These are phyloP conservation scores for Pyricularia pennisetigena DNA, from an alignment of 2,329 filamentous ascomycete species.

Conservation along the genomic window DNA sequence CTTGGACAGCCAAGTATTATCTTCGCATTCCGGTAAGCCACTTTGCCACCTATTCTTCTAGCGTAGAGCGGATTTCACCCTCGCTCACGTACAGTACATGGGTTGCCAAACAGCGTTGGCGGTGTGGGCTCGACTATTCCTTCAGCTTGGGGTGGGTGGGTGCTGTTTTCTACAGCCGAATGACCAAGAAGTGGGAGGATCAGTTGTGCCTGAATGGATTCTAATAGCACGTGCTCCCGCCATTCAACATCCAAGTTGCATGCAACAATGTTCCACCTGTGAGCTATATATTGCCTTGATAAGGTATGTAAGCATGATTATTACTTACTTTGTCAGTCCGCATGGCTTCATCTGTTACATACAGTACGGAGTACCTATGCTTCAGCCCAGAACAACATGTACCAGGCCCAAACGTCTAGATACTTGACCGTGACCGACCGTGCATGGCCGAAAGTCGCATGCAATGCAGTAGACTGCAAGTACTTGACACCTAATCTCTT, in stretches of 20 bases:
- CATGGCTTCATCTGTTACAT: neutral
- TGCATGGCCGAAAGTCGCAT: neutral
- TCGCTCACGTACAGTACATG: neutral
- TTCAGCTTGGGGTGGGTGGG: neutral
- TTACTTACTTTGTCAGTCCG: neutral
- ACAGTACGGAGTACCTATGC: neutral
- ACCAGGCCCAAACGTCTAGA: neutral
- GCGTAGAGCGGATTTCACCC: neutral
- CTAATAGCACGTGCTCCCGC: neutral
- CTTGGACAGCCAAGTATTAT: neutral
- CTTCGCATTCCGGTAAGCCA: neutral
- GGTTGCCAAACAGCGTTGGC: neutral
- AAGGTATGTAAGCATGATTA: neutral
- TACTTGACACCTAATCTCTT: neutral
- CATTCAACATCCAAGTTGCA: neutral
- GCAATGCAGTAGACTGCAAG: neutral
- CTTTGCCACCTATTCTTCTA: neutral
- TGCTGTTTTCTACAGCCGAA: neutral
- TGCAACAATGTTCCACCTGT: neutral
- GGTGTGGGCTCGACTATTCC: neutral
- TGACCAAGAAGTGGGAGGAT: neutral
- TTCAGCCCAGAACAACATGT: neutral
- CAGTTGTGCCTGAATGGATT: neutral
- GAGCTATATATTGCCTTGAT: neutral
- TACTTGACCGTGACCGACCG: neutral